Conservation (phyloP, 345 rosid genomes). For the Eucalyptus polyanthemos region DNA sequence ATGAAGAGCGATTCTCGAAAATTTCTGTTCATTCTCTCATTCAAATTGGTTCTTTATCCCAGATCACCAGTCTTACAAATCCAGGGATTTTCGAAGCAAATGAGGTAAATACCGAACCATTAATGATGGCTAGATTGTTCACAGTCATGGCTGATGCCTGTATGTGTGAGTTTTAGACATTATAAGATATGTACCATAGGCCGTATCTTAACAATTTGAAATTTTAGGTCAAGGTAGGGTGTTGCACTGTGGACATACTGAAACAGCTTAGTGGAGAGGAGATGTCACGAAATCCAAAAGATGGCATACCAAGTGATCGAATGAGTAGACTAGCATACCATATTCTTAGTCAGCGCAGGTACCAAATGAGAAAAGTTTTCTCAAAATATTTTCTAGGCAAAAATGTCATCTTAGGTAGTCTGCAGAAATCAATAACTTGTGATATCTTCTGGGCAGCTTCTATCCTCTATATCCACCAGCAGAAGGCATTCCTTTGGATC, state of each 20-base stretch:
- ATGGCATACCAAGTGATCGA: slow-evolving; percentile 59
- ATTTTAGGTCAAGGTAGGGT: slow-evolving; percentile 77
- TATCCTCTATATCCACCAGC: slow-evolving; percentile 86
- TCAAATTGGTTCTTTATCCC: not conserved
- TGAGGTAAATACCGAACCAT: slow-evolving; percentile 27
- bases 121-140: not conserved
- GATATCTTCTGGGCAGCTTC: slow-evolving; percentile 37
- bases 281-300: slow-evolving; percentile 48
- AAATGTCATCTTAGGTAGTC: not conserved
- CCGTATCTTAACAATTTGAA: not conserved
- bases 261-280: slow-evolving; percentile 89
- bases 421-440: not conserved
- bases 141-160: not conserved
- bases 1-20: not conserved
- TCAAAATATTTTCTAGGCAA: not conserved
- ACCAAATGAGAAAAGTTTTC: not conserved
- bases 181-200: not conserved
- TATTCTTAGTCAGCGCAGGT: slow-evolving; percentile 59
- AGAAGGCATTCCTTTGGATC: slow-evolving; percentile 69
- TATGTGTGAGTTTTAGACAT: not conserved
- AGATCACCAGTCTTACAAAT: slow-evolving; percentile 67
- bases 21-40: not conserved
- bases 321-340: slow-evolving; percentile 80
- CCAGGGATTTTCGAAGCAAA: slow-evolving; percentile 78
- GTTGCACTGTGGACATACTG: slow-evolving; percentile 82